Base-by-base conservation (phyloP, 768 basidiomycete species). In the Boletellus emodensis region DNA sequence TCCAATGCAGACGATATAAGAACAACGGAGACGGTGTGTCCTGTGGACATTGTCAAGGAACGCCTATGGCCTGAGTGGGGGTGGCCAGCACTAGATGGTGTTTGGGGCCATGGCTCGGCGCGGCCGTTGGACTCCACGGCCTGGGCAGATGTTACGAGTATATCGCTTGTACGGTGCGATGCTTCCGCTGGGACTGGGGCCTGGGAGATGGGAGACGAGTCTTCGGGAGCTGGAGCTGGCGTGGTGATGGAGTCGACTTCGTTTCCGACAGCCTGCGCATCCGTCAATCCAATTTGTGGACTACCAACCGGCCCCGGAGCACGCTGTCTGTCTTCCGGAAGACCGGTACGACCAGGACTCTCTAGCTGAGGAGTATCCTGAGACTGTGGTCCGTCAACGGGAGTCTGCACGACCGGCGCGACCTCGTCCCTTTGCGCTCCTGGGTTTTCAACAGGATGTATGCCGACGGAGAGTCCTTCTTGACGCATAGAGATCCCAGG, bases 1-100 rank as follows among this genome's bases (percentile, higher is more conserved):
- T 95, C 90, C 52, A 96, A 70, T 4, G 94, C 92, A 12, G 90
- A 86, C 6, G 87, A 78, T 56, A 93, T 88, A 44, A 93, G 76
- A 20, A 90, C 86, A 38, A 84, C 78, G 2, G 89, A 91, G 37
- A 91, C 86, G 8, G 79, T 83, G 58, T 82, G 77, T 6, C 89
- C 88, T 62, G 75, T 81, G 54, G 81, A 81, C 48, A 84, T 76
- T 39, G 82, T 84, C 61, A 84, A 64, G 5, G 83, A 83, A 40
- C 80, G 75, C 56, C 68, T 77, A 58, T 84, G 83, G 39, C 60
- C n/a, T 9, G 62, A 39, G 37, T 67, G 54, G 22, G 59, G 46
- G 41, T 48, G 48, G 36, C 26, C n/a, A 32, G 49, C 40, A 32
- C 51, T 53, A 22, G 56, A 50, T 9, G 69, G 61, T 18, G 63